Evolutionary conservation across 2,329 filamentous ascomycete species (phyloP).

Genomic region (Aspergillus felis): DNA sequence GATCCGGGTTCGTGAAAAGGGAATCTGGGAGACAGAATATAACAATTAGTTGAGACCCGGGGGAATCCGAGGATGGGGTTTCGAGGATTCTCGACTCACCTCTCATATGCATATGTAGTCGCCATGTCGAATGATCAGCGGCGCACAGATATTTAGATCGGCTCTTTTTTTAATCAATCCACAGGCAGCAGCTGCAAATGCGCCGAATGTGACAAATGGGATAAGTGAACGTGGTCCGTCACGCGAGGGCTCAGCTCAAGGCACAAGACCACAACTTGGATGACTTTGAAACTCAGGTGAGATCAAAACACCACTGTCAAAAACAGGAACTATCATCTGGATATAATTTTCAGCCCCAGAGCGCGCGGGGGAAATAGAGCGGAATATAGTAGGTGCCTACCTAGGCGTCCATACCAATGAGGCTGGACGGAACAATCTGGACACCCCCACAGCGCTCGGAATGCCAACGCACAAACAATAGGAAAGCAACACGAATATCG

Average conservation of each 20-base stretch:
- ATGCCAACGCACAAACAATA: conserved; percentile 1
- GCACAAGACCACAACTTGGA: not conserved
- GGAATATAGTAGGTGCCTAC: not conserved
- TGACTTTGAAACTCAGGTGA: not conserved
- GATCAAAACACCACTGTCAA: not conserved
- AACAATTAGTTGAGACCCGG: not conserved
- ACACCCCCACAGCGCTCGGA: not conserved
- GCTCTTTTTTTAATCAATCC: not conserved
- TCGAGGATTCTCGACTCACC: not conserved
- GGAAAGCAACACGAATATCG: not conserved
- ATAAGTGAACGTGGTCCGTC: not conserved
- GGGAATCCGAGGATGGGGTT: not conserved
- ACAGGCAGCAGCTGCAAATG: not conserved
- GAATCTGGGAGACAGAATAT: not conserved
- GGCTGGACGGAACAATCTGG: not conserved
- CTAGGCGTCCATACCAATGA: not conserved
- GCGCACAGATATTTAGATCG: not conserved
- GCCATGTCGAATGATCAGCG: not conserved
- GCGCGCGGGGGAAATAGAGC: not conserved
- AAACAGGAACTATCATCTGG: not conserved
- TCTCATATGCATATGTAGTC: not conserved
- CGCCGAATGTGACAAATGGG: not conserved
- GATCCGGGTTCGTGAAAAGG: not conserved
- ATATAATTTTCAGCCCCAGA: not conserved
- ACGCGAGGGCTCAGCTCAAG: not conserved